Evolutionary conservation across 139 green algal genomes (phyloP), one percentile per base, ranked within the genome.

Genomic region (Chlorella sp.): DNA sequence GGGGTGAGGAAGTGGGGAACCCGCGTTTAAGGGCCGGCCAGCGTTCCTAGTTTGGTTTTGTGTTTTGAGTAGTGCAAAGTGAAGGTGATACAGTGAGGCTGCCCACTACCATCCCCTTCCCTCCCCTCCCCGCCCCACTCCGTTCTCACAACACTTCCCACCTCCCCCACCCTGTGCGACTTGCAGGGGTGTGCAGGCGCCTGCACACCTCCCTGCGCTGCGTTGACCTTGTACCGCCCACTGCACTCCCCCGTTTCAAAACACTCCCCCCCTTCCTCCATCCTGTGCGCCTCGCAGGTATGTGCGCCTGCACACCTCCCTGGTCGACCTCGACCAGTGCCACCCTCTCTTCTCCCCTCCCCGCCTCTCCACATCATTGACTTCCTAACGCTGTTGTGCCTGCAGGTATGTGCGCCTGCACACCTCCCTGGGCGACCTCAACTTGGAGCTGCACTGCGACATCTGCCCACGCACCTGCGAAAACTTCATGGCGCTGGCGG

Each of bases 401-500:
- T 77, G 71, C 88, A 89, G 86, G n/a, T 98, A 99, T 92, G 60
- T 96, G 87, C 91, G 94, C 4, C 78, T 98, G 90, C 92, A 96
- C 91, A 98, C 96, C 32, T 94, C 69, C 34, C 83, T 93, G 48
- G 97, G 98, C 19, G 96, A 99, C 92, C 90, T 99, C 11, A 99
- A 99, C 92, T 16, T 99, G 19, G 97, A 99, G 94, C 95, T 99
- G 89, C 96, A 98, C 91, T 97, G 94, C 89, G 97, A 99, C 94
- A 87, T 98, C 19, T 94, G 89, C 34, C 97, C 97, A 1, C 86
- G 93, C 66, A 97, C 98, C 34, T 99, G 96, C 91, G 98, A 99
- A 90, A 99, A 99, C 95, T 99, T 99, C 92, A 81, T 99, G 32
- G 95, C 94, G 32, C 94, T 99, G 80, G 95, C 91, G 26, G 95